Evolutionary conservation across 192 early-diverging fungal species (phyloP).

Genomic region (Umbelopsis sp.): DNA sequence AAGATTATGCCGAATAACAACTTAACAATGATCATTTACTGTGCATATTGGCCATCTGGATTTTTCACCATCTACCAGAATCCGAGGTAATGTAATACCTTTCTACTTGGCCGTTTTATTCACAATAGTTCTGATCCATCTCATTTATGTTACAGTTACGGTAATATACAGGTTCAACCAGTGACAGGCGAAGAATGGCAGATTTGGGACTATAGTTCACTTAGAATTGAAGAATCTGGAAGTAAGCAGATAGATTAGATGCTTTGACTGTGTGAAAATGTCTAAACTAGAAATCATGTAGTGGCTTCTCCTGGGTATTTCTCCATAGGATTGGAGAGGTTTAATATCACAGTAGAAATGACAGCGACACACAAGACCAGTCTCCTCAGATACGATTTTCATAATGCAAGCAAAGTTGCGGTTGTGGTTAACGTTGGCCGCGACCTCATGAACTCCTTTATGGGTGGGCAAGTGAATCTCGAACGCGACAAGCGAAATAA

Average conservation of each 20-base stretch:
- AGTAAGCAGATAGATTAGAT: not conserved
- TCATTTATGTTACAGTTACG: not conserved
- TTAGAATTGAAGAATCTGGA: not conserved
- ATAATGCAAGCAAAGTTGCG: not conserved
- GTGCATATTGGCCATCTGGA: too few relatives aligned
- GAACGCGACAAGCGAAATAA: not conserved
- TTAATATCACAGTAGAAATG: constrained; percentile 2
- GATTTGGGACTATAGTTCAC: not conserved
- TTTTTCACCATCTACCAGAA: not conserved
- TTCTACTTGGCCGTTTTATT: too few relatives aligned
- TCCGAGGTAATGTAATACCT: not conserved
- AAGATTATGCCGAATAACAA: not conserved
- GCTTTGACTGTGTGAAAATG: not conserved
- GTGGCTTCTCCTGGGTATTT: constrained; percentile 8
- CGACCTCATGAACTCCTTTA: not conserved
- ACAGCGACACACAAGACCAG: constrained; percentile 6
- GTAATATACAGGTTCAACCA: not conserved
- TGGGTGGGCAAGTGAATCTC: not conserved
- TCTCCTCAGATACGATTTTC: not conserved
- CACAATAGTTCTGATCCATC: not conserved
- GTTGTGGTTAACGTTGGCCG: not conserved
- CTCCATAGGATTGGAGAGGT: not conserved
- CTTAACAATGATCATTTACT: too few relatives aligned
- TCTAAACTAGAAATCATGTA: not conserved
- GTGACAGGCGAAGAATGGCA: not conserved